These are phyloP conservation scores for Geranium incanum DNA, from an alignment of 441 rosid genomes.

Conservation along the genomic window DNA sequence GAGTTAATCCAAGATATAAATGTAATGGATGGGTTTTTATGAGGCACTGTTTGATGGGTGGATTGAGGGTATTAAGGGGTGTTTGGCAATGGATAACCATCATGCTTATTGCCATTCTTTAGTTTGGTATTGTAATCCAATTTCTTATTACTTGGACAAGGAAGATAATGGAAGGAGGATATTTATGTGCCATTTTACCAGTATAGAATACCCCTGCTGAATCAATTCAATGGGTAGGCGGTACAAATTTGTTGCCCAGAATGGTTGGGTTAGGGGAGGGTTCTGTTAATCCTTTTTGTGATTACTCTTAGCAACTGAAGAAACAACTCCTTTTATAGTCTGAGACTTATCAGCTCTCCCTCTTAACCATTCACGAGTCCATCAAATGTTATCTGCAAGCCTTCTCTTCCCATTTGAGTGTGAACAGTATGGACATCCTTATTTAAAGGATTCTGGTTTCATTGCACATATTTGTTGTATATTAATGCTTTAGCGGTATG, in stretches of 20 bases:
- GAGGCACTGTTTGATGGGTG: background rate
- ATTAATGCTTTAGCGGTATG: constrained; percentile 9
- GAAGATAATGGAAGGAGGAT: background rate
- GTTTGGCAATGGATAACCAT: background rate
- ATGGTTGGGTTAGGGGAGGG: background rate
- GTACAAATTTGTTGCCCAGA: constrained; percentile 1
- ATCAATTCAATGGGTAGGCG: background rate
- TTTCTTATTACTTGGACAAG: background rate
- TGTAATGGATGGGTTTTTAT: background rate
- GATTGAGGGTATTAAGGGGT: background rate
- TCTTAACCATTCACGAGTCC: background rate
- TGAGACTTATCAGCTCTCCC: background rate
- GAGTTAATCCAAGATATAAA: background rate
- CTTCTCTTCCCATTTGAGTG: background rate
- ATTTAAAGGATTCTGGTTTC: background rate
- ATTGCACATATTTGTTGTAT: background rate
- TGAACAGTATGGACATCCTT: background rate
- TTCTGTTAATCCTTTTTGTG: background rate
- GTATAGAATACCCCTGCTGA: background rate
- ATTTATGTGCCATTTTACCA: background rate
- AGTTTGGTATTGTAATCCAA: background rate
- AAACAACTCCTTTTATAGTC: background rate
- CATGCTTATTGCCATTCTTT: too few relatives aligned
- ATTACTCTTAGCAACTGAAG: background rate
- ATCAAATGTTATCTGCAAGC: background rate